Conservation (phyloP, 805 yeast species). For the Starmerella sp. region DNA sequence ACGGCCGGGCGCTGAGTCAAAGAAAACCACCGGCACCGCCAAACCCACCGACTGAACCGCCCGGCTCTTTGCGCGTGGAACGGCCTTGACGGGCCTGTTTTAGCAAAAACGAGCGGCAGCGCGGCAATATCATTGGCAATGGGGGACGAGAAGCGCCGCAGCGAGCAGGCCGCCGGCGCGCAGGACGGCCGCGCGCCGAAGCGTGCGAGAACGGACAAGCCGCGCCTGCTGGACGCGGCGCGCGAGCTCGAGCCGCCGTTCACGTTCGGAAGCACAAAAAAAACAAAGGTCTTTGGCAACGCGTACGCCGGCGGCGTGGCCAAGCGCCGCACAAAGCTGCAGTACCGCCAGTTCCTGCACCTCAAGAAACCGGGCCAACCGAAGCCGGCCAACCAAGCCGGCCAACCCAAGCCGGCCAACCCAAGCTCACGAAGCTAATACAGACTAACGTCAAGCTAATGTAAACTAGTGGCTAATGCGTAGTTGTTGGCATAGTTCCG, state of each 20-base stretch:
- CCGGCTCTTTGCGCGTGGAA: no score
- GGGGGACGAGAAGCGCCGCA: neutral
- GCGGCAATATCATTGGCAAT: no score
- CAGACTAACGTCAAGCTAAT: no score
- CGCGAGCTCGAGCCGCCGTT: conserved; percentile 3
- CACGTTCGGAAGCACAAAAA: conserved; percentile 17
- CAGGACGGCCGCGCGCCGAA: neutral
- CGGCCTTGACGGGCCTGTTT: no score
- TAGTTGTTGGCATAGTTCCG: no score
- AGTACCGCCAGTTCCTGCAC: conserved; percentile 12
- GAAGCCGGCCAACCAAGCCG: no score
- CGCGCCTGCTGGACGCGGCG: conserved; percentile 12
- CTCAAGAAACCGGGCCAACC: neutral
- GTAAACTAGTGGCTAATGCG: no score
- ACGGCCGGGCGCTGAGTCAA: neutral
- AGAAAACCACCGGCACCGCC: neutral
- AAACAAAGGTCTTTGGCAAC: conserved; percentile 19
- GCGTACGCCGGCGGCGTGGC: conserved; percentile 8
- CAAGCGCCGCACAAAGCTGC: neutral
- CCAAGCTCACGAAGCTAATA: no score
- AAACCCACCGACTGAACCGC: no score
- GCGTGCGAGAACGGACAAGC: neutral
- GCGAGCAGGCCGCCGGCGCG: neutral
- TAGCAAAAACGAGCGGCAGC: no score
- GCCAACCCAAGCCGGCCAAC: no score